Conservation (phyloP, 2,329 filamentous ascomycete genomes). For the Paraconiothyrium brasiliense region DNA sequence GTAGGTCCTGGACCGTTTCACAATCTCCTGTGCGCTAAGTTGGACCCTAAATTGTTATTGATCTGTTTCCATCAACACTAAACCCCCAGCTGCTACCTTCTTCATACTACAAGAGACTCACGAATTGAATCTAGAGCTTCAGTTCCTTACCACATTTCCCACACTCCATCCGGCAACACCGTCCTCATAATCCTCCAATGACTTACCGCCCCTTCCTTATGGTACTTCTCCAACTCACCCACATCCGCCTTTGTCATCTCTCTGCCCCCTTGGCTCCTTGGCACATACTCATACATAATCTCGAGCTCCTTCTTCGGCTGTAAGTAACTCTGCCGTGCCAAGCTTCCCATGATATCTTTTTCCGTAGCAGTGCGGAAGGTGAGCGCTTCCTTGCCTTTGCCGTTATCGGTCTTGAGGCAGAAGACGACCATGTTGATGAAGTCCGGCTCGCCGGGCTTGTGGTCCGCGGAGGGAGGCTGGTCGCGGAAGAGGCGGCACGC, state of each 20-base stretch:
- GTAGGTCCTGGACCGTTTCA: no score
- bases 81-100: no score
- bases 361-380: constrained; percentile 72
- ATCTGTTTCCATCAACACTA: no score
- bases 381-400: constrained; percentile 54
- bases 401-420: constrained; percentile 72
- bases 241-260: constrained; percentile 72
- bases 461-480: constrained; percentile 62
- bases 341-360: constrained; percentile 76
- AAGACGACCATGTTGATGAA: constrained; percentile 98
- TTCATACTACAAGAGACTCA: no score
- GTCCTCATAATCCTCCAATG: constrained; percentile 94
- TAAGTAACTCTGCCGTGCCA: constrained; percentile 74
- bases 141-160: constrained; percentile 79
- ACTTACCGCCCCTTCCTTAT: constrained; percentile 77
- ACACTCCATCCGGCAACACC: constrained; percentile 79
- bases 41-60: no score
- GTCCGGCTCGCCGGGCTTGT: constrained; percentile 58
- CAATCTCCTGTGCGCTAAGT: no score
- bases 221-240: constrained; percentile 72
- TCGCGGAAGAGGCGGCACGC: constrained; percentile 92
- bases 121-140: no score
- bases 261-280: constrained; percentile 53
- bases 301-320: constrained; percentile 76
- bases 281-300: constrained; percentile 45